phyloP scores from a whole-genome alignment of 768 basidiomycete species.

The Mycena belliarum region DNA sequence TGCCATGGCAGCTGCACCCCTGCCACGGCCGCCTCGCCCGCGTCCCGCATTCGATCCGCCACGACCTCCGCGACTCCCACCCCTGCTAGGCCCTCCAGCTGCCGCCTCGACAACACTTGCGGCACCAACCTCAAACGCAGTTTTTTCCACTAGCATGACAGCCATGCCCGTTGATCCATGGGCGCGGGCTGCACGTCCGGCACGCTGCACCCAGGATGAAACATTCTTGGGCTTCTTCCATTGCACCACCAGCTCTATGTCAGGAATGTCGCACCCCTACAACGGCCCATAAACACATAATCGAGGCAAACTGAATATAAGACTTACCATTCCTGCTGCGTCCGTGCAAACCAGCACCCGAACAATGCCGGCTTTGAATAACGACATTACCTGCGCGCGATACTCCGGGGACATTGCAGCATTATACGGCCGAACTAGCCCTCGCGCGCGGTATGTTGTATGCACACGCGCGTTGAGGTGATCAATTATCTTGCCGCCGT shows the following conservation, averaged over 20 bases:
- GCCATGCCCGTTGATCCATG: conserved; percentile 24
- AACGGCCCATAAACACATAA: background rate
- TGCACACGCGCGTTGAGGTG: conserved; percentile 24
- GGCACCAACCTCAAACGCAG: conserved; percentile 24
- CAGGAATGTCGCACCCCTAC: conserved; percentile 36
- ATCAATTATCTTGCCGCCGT: conserved; percentile 27
- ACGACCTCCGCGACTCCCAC: conserved; percentile 13
- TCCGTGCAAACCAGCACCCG: conserved; percentile 37
- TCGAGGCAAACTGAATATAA: background rate
- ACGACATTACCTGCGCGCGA: conserved; percentile 24
- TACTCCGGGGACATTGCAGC: conserved; percentile 23
- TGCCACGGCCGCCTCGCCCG: conserved; percentile 13
- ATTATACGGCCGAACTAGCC: conserved; percentile 31
- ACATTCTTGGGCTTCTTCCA: conserved; percentile 35
- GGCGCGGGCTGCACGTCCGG: conserved; percentile 33
- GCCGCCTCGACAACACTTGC: background rate
- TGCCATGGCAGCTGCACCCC: background rate
- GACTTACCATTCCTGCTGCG: conserved; percentile 36
- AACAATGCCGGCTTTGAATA: conserved; percentile 27
- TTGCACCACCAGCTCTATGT: conserved; percentile 38
- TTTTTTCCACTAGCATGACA: conserved; percentile 28
- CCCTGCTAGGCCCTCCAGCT: background rate
- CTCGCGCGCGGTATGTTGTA: conserved; percentile 2
- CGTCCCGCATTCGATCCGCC: background rate
- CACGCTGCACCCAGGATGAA: conserved; percentile 34